A percentile compares a stretch with the other conserved stretches of the same genome.
These are phyloP conservation scores for Ogataea dorogensis DNA, from an alignment of 805 yeast genomes.

Conservation along the genomic window DNA sequence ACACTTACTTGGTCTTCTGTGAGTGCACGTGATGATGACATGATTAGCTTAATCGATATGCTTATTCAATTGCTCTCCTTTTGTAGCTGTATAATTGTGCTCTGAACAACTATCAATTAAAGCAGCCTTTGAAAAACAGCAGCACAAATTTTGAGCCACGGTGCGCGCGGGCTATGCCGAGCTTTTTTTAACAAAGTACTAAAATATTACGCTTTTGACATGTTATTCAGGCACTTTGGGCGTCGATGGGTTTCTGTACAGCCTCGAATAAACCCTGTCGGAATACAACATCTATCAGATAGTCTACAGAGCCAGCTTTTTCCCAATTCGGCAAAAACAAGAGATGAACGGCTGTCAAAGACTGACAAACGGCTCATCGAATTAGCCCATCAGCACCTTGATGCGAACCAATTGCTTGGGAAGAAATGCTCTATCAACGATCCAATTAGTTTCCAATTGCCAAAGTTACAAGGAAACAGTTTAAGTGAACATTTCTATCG, in stretches of 20 bases:
- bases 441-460: constrained; percentile 63
- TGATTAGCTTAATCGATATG: constrained; percentile 5
- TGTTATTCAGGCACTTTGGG: background rate
- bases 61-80: constrained; percentile 5
- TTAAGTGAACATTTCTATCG: constrained; percentile 84
- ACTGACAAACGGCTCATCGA: constrained; percentile 39
- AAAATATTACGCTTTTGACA: constrained; percentile 2
- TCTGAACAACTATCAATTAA: constrained; percentile 12
- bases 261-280: constrained; percentile 71
- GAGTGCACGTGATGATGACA: constrained; percentile 38
- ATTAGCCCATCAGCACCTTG: constrained; percentile 60
- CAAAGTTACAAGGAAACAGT: constrained; percentile 66
- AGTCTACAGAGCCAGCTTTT: constrained; percentile 61
- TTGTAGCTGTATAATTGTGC: constrained; percentile 4
- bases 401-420: constrained; percentile 65
- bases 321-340: constrained; percentile 34
- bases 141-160: constrained; percentile 7
- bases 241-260: constrained; percentile 10
- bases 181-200: too few species aligned
- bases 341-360: constrained; percentile 27
- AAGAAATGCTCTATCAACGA: constrained; percentile 61
- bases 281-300: constrained; percentile 72
- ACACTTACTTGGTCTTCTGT: constrained; percentile 51
- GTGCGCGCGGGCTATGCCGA: constrained; percentile 8
- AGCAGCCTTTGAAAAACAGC: constrained; percentile 12